A percentile compares a stretch with the other conserved stretches of the same genome.
Conservation (phyloP, 805 yeast genomes). For the Candida ponderosae region DNA sequence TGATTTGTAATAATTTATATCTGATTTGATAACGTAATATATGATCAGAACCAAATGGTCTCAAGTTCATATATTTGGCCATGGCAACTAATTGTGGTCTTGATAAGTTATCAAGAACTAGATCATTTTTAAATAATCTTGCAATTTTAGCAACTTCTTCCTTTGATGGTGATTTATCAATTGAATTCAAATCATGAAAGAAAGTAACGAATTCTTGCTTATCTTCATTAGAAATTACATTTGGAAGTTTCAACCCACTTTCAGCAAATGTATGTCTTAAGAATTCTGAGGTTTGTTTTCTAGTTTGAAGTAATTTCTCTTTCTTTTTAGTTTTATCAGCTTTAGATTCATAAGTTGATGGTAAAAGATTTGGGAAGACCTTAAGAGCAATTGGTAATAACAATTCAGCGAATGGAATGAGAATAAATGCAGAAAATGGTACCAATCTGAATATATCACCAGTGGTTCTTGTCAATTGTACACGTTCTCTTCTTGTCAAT, state of each 20-base stretch:
- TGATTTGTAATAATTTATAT: constrained; percentile 82
- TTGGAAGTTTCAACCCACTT: constrained; percentile 61
- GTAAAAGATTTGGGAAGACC: constrained; percentile 88
- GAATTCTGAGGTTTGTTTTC: constrained; percentile 54
- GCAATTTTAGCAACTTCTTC: constrained; percentile 81
- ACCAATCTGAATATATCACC: constrained; percentile 80
- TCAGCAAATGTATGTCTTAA: constrained; percentile 60
- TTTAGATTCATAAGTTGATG: constrained; percentile 80
- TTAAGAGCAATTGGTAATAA: constrained; percentile 83
- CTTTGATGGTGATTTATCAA: constrained; percentile 50
- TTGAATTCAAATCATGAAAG: constrained; percentile 61
- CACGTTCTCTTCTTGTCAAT: constrained; percentile 79
- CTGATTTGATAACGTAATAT: constrained; percentile 90
- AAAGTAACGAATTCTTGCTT: constrained; percentile 71
- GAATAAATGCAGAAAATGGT: constrained; percentile 85
- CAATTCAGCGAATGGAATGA: constrained; percentile 92
- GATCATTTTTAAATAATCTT: constrained; percentile 85
- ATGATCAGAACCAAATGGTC: constrained; percentile 89
- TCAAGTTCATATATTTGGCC: constrained; percentile 84
- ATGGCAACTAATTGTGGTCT: constrained; percentile 88
- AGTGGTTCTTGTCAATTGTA: constrained; percentile 82
- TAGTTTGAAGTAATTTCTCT: constrained; percentile 49
- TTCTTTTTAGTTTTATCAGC: constrained; percentile 52
- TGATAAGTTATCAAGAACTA: constrained; percentile 84
- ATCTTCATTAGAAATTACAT: constrained; percentile 62